These are phyloP conservation scores for Artemisia princeps DNA, from an alignment of 140 eudicot genomes.

Conservation along the genomic window DNA sequence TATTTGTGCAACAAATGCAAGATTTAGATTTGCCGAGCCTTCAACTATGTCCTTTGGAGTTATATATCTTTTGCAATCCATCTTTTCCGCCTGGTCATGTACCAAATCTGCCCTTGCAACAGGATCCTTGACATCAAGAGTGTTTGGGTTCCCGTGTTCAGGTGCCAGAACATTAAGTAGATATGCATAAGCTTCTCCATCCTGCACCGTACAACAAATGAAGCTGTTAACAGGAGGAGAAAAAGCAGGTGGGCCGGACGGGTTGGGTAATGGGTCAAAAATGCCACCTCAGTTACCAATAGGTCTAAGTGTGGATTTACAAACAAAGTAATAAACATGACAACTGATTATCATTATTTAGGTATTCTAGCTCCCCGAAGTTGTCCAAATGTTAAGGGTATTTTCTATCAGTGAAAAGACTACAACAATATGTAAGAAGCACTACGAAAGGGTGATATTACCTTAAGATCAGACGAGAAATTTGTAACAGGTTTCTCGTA, in stretches of 20 bases:
- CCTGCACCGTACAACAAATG: slow-evolving; percentile 36
- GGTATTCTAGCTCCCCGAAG: neutral
- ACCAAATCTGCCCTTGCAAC: slow-evolving; percentile 77
- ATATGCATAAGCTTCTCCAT: slow-evolving; percentile 93
- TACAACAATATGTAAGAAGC: neutral
- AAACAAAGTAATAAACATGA: neutral
- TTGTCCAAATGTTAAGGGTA: neutral
- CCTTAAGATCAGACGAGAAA: slow-evolving; percentile 93
- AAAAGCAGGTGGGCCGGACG: neutral
- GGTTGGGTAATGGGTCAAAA: neutral
- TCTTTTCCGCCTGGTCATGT: slow-evolving; percentile 82
- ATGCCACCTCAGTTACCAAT: neutral
- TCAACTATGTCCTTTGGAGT: slow-evolving; percentile 74
- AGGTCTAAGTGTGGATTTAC: neutral
- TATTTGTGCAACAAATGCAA: slow-evolving; percentile 93
- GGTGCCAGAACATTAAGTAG: slow-evolving; percentile 98
- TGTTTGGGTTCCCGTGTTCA: slow-evolving; percentile 69
- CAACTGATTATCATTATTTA: neutral
- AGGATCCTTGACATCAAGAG: slow-evolving; percentile 81
- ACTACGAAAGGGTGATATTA: slow-evolving; percentile 9
- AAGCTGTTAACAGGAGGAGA: neutral
- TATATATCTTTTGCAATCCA: slow-evolving; percentile 89
- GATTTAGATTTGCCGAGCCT: slow-evolving; percentile 80
- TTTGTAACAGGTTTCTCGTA: slow-evolving; percentile 77
- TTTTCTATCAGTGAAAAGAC: neutral